Evolutionary conservation across 1,284 basidiomycete species (phyloP), one percentile per base, ranked within the genome.

Genomic region (Naganishia sp.): DNA sequence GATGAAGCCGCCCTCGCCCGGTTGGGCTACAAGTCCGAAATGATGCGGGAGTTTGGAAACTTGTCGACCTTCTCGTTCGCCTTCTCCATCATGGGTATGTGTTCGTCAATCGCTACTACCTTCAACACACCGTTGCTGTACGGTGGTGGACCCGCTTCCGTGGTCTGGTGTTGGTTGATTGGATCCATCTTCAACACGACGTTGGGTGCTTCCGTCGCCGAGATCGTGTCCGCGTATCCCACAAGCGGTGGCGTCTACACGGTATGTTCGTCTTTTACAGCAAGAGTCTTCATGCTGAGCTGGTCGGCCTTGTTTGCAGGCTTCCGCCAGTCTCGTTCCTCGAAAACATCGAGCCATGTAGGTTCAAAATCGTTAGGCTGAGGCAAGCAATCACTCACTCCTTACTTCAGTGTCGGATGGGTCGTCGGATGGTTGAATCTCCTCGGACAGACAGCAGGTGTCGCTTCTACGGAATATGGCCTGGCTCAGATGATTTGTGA

Each of bases 381-480:
- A 4, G 28, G 1, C 28, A 5, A 28, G 28, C 28, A 28, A 28
- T 28, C 28, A 28, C 1, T 28, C 28, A 43, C 6, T 39, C 46
- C 42, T 41, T 47, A 31, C 21, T 6, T n/a, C 57, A 72, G 75
- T 52, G 77, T 80, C 50, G 82, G 82, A 31, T 83, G 81, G 77
- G 79, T 90, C 18, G 89, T 89, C 52, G 90, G 90, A 63, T 93
- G 76, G 90, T 84, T 95, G 58, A 95, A 94, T 76, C 86, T 92
- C 52, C 86, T 94, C 13, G 92, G 90, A 82, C 72, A 72, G 77
- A 77, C 72, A n/a, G 73, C 70, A 31, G 68, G 71, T 63, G 73
- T 75, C 65, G 69, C 72, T 31, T 73, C 70, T 25, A 93, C 91
- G 2, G 93, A 94, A 77, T 95, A 90, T 74, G 93, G 92, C 65